Base-by-base conservation (phyloP, 2,329 filamentous ascomycete species). In the Apiospora rasikravindrae region DNA sequence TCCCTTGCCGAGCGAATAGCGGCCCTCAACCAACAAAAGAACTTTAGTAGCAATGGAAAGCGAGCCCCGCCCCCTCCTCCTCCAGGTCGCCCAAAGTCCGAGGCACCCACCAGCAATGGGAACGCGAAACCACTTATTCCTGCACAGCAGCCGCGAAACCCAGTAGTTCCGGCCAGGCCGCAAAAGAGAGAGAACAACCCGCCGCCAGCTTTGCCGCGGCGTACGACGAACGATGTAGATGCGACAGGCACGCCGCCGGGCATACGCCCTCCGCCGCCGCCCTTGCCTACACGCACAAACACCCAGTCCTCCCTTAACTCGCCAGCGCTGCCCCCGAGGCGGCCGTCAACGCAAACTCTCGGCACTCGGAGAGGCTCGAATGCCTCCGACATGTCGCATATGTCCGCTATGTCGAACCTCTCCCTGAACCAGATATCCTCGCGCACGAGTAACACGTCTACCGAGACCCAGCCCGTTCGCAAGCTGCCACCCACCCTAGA, bases 1-100 rank as follows among this genome's bases (percentile, higher is more conserved):
- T 87, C 87, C 10, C 84, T 92, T 37, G 86, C 88, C 5, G 89
- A 91, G 80, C 86, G 90, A 70, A 92, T 92, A 74, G 89, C 90
- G 13, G 90, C 90, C 42, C 84, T 92, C 74, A 91, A 91, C 76
- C 82, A 84, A 77, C 87, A 91, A 80, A 88, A 89, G 81, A 88
- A 88, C 83, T 89, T 91, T 82, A 83, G 71, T 82, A 72, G 77
- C 82, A 19, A 81, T 83, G 29, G 80, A 33, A 84, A 84, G 77
- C 80, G 82, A 70, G 81, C 84, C 33, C 82, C 84, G 37, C 86
- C 86, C 3, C 85, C 87, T 73, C 84, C 84, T 19, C 86, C 86
- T 66, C 84, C 85, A 16, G 82, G 79, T 57, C 83, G 84, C 19
- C 70, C 70, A 14, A 80, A 77, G 70, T 83, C 85, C 71, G 74